These are phyloP conservation scores for Salix caprea DNA, from an alignment of 345 rosid genomes.

Conservation along the genomic window DNA sequence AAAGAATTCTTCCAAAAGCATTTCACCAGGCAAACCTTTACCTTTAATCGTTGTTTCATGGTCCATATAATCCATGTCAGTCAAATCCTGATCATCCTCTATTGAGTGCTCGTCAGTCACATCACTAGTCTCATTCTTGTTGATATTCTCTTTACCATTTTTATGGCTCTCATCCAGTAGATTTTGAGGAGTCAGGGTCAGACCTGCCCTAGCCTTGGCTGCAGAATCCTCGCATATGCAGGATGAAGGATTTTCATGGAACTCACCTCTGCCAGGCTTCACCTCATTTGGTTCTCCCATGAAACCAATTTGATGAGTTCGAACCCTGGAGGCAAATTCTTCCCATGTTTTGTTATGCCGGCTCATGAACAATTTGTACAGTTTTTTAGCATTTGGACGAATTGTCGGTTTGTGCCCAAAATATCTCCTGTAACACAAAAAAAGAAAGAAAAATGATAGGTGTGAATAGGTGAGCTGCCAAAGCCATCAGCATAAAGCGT, in stretches of 20 bases:
- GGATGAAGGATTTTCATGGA: conserved; percentile 78
- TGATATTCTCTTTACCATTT: background rate
- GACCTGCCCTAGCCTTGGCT: conserved; percentile 25
- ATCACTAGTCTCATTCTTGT: conserved; percentile 9
- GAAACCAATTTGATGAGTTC: conserved; percentile 61
- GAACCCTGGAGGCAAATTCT: conserved; percentile 62
- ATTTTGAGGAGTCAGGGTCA: background rate
- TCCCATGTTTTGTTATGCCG: conserved; percentile 78
- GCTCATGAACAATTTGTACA: conserved; percentile 52
- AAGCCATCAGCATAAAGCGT: background rate
- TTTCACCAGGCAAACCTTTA: conserved; percentile 24
- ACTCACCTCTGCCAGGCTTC: conserved; percentile 73
- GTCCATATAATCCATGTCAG: conserved; percentile 40
- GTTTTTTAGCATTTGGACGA: conserved; percentile 81
- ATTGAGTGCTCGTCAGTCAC: conserved; percentile 19
- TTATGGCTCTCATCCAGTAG: background rate
- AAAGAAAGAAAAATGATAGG: background rate
- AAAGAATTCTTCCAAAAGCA: conserved; percentile 32
- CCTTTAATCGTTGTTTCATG: conserved; percentile 9
- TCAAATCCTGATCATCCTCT: conserved; percentile 43
- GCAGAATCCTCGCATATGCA: conserved; percentile 65
- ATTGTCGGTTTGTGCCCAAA: conserved; percentile 86
- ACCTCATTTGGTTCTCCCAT: conserved; percentile 84
- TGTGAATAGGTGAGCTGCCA: background rate
- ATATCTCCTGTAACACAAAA: conserved; percentile 60